Evolutionary conservation across 2,329 filamentous ascomycete species (phyloP), one percentile per base, ranked within the genome.

Genomic region (Fusarium sp.): DNA sequence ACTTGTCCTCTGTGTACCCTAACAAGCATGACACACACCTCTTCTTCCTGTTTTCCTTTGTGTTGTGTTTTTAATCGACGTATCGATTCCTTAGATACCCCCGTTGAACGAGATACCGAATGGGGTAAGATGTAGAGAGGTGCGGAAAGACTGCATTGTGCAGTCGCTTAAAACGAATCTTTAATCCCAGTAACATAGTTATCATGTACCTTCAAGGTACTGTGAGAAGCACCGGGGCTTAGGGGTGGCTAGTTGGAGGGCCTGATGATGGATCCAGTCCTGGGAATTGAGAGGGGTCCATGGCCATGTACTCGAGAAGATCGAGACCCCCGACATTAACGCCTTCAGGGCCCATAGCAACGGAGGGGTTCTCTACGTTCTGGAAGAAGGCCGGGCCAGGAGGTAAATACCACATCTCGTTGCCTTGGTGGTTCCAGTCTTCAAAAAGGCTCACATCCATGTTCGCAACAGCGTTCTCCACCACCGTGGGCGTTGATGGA

Each of bases 341-440:
- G 28, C 88, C 88, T 68, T 90, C 88, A 10, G 88, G 86, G 4
- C 88, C 90, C 86, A 90, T 90, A 43, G 87, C 87, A 11, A 90
- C 87, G 8, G 83, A 83, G 33, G 83, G 83, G 65, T 87, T 87
- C 62, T 86, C 86, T 71, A 89, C 83, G 73, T 89, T 90, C 71
- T 90, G 87, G 76, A 89, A 90, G 59, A 90, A 87, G 6, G 87
- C 87, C 3, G 88, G 82, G 0, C 88, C 88, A 0, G 88, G 82
- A 1, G 88, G 88, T 1, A 90, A 80, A 72, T 90, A 90, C 88
- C 88, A 90, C 85, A 90, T 88, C 71, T 89, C 87, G 71, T 83
- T 85, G 61, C 83, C 82, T 5, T 84, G 79, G 58, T 82, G 83
- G 56, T 80, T 80, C 87, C 87, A 89, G 51, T 87, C 86, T 51